A percentile compares a stretch with the other conserved stretches of the same genome.
phyloP scores from a whole-genome alignment of 192 early-diverging fungal species.

The Endogone sp. region DNA sequence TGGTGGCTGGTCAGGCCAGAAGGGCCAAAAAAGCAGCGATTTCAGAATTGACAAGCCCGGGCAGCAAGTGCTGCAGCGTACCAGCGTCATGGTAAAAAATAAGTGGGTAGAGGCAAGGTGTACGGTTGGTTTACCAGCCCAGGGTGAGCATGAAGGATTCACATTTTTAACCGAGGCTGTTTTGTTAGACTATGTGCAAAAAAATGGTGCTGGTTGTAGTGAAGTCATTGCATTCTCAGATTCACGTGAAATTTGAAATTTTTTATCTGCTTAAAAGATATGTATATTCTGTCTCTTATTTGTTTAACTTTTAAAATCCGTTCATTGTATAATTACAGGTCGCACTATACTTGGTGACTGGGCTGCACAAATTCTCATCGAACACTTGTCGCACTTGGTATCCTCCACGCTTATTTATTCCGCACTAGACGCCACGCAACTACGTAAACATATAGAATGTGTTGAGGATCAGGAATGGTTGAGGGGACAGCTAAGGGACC shows the following conservation, averaged over 20 bases:
- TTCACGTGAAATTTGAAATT: background rate
- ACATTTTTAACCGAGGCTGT: no score
- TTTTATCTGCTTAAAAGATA: background rate
- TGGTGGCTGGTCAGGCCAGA: constrained; percentile 19
- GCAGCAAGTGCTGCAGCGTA: constrained; percentile 50
- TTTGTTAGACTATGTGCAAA: no score
- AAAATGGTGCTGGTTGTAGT: no score
- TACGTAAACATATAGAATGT: constrained; percentile 30
- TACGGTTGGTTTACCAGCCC: constrained; percentile 38
- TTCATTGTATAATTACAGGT: constrained; percentile 16
- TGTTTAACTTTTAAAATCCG: no score
- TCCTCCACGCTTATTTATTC: constrained; percentile 21
- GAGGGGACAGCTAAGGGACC: constrained; percentile 26
- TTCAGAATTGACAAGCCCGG: constrained; percentile 42
- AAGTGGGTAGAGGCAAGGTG: constrained; percentile 38
- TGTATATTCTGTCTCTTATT: no score
- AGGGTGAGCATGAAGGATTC: constrained; percentile 5
- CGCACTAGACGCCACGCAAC: constrained; percentile 15
- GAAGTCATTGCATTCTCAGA: background rate
- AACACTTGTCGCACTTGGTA: constrained; percentile 33
- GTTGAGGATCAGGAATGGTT: constrained; percentile 48
- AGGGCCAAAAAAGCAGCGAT: constrained; percentile 23
- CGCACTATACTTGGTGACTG: constrained; percentile 36
- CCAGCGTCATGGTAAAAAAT: constrained; percentile 25
- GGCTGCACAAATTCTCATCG: constrained; percentile 36